Conservation (phyloP, 768 basidiomycete genomes). For the Kondoa malvinella region DNA sequence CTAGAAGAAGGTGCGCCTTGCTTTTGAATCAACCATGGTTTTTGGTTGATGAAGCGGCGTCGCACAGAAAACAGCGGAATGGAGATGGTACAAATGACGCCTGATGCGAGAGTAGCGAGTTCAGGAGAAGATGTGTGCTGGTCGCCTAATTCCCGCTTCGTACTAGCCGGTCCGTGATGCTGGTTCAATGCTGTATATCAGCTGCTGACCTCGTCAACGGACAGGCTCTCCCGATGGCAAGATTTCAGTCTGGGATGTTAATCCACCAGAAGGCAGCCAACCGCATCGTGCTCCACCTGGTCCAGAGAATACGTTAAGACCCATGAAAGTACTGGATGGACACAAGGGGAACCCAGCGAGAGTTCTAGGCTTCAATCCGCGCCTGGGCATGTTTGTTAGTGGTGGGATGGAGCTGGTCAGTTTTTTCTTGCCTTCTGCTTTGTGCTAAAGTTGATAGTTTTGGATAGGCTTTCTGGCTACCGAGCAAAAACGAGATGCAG, state of each 20-base stretch:
- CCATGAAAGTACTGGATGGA: slow-evolving; percentile 47
- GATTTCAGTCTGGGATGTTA: slow-evolving; percentile 70
- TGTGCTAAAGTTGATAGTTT: neutral
- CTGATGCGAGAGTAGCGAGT: slow-evolving; percentile 52
- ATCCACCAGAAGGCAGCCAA: slow-evolving; percentile 34
- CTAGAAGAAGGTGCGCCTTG: slow-evolving; percentile 43
- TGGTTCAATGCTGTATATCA: slow-evolving; percentile 30
- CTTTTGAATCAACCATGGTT: neutral
- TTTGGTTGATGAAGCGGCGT: neutral
- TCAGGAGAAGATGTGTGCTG: slow-evolving; percentile 88
- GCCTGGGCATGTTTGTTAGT: slow-evolving; percentile 67
- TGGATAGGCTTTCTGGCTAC: neutral
- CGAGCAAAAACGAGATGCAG: neutral
- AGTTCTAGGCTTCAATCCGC: slow-evolving; percentile 79
- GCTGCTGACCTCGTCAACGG: neutral
- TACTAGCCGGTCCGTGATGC: slow-evolving; percentile 78
- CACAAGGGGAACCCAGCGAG: slow-evolving; percentile 59
- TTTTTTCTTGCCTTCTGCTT: neutral
- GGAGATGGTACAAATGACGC: slow-evolving; percentile 44
- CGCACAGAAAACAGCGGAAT: slow-evolving; percentile 45
- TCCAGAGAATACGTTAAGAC: slow-evolving; percentile 41
- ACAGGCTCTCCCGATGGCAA: slow-evolving; percentile 46
- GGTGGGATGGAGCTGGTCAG: slow-evolving; percentile 41
- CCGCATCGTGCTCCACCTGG: slow-evolving; percentile 20
- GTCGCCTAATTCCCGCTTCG: slow-evolving; percentile 84